These are phyloP conservation scores for Grosmannia huntii DNA, from an alignment of 2,329 filamentous ascomycete species.

Conservation along the genomic window DNA sequence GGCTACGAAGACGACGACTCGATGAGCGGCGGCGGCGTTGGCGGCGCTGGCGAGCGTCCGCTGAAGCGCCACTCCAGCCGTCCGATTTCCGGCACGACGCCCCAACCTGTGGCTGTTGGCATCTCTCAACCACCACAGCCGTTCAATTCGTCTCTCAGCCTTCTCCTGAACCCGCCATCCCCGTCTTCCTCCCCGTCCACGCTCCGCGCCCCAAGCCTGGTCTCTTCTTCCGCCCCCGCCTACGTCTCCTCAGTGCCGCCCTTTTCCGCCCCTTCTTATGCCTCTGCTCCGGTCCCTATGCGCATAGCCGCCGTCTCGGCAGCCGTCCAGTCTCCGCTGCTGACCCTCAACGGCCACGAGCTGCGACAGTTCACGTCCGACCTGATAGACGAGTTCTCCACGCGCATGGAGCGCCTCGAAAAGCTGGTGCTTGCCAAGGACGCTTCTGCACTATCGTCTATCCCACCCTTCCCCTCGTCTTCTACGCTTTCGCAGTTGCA, in stretches of 20 bases:
- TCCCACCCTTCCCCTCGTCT: conserved; percentile 8
- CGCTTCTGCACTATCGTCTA: conserved; percentile 6
- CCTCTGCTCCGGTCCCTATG: neutral
- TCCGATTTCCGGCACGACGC: neutral
- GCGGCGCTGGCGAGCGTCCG: conserved; percentile 18
- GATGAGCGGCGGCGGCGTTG: neutral
- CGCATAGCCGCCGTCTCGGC: neutral
- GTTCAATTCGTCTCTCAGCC: conserved; percentile 10
- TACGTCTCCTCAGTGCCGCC: neutral
- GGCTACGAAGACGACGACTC: conserved; percentile 12
- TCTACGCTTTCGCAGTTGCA: conserved; percentile 15
- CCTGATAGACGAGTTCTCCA: conserved; percentile 33
- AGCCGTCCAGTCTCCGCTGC: conserved; percentile 4
- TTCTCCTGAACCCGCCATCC: conserved; percentile 11
- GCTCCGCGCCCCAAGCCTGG: neutral
- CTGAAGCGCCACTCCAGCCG: conserved; percentile 22
- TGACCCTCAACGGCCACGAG: conserved; percentile 16
- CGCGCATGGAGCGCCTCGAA: conserved; percentile 41
- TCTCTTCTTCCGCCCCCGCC: neutral
- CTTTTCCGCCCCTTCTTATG: neutral
- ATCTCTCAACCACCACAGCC: conserved; percentile 8
- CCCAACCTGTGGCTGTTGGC: conserved; percentile 13
- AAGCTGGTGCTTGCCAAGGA: conserved; percentile 31
- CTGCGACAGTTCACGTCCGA: conserved; percentile 10
- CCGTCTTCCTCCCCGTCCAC: conserved; percentile 1